Conservation (phyloP, 2,329 filamentous ascomycete genomes). For the Passalora sequoiae region DNA sequence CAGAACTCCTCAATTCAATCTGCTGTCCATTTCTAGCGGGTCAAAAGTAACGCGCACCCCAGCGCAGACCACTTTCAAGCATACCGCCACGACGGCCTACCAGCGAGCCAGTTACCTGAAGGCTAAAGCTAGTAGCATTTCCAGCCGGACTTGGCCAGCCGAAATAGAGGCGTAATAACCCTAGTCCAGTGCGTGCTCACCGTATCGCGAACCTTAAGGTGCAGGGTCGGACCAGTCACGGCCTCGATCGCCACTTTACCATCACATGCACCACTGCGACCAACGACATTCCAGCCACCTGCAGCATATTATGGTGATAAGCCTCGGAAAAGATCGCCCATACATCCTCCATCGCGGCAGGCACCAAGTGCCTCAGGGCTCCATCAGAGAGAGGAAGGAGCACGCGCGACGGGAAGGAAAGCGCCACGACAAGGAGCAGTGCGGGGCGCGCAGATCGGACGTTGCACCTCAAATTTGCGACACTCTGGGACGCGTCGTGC, state of each 20-base stretch:
- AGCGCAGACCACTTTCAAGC: background rate
- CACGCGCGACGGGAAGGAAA: no score
- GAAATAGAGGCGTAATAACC: background rate
- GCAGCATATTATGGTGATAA: background rate
- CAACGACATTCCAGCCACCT: background rate
- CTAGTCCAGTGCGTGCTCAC: no score
- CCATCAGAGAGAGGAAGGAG: no score
- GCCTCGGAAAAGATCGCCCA: no score
- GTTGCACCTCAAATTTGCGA: background rate
- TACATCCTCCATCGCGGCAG: no score
- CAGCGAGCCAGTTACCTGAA: no score
- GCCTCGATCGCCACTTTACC: background rate
- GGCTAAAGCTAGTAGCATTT: background rate
- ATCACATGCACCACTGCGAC: background rate
- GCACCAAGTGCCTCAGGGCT: no score
- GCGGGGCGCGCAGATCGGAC: background rate
- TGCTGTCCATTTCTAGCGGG: no score
- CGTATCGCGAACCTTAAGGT: background rate
- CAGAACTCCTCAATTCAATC: conserved; percentile 1
- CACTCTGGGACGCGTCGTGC: background rate
- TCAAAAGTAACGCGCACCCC: no score
- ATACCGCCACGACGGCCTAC: conserved; percentile 3
- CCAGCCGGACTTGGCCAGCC: background rate
- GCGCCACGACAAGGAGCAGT: background rate
- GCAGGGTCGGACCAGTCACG: background rate